Conservation (phyloP, 2,329 filamentous ascomycete genomes). For the Sclerotinia borealis region DNA sequence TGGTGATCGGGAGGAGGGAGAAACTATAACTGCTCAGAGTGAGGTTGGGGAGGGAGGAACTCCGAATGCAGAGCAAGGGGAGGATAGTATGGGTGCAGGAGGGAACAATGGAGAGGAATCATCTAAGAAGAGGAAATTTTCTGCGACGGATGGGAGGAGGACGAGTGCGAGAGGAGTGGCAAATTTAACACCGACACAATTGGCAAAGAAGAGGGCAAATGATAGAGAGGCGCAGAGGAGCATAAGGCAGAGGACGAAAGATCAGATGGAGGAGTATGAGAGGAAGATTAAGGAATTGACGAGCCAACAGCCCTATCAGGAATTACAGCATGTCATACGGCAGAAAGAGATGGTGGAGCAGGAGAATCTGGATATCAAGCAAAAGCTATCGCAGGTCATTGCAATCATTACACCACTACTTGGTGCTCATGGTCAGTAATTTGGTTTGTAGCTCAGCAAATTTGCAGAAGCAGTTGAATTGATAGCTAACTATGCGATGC, state of each 20-base stretch:
- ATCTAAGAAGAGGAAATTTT: background rate
- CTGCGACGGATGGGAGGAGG: background rate
- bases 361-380: constrained; percentile 74
- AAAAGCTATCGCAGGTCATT: constrained; percentile 59
- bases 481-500: constrained; percentile 4
- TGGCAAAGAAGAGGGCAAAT: constrained; percentile 86
- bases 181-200: constrained; percentile 80
- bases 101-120: background rate
- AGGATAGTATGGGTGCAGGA: background rate
- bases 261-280: constrained; percentile 77
- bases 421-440: constrained; percentile 28
- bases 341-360: constrained; percentile 72
- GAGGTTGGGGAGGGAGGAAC: background rate
- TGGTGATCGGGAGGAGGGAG: background rate
- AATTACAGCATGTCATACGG: constrained; percentile 68
- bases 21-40: background rate
- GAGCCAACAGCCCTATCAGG: constrained; percentile 74
- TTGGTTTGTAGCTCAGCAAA: background rate
- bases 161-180: constrained; percentile 71
- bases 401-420: constrained; percentile 57
- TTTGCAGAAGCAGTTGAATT: background rate
- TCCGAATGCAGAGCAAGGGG: background rate
- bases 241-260: constrained; percentile 79
- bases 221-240: constrained; percentile 86
- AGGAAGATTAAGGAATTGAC: constrained; percentile 67